Base-by-base conservation (phyloP, 163 green algal species). In the Coccomyxa subellipsoidea region DNA sequence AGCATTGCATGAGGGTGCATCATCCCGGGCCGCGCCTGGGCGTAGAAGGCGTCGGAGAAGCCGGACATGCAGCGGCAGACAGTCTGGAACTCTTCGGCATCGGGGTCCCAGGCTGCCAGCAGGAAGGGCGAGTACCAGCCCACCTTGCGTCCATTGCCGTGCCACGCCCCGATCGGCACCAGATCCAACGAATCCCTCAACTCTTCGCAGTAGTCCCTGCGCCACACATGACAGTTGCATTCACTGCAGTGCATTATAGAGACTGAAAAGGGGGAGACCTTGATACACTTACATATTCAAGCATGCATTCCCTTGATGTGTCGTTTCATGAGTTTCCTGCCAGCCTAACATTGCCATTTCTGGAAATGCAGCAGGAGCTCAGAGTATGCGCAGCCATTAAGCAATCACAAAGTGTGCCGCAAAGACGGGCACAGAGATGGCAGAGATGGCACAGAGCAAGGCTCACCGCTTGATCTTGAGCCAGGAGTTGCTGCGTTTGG, bases 81-180 rank as follows among this genome's bases (percentile, higher is more conserved):
- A 27, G 78, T 89, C 87, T 94, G 91, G 66, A 94, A 93, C 80
- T 92, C 77, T 85, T 96, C 92, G 0, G 76, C 78, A 12, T 90
- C 91, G 0, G 91, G 89, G 83, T 98, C 92, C 32, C 88, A 97
- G 66, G 91, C 90, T 4, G 95, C 95, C 82, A 98, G 54, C 54
- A 99, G 89, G 85, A 97, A 98, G 72, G 96, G 96, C 35, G 85
- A 94, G 84, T 93, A 95, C 95, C 95, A 98, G 82, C 88, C 87
- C 9, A 87, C 88, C 85, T 98, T 94, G 12, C 89, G 79, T 34
- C 90, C 90, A 54, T 90, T 87, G 35, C 90, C 90, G 66, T 89
- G 83, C 93, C 94, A 98, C 10, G 93, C 95, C 0, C 94, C 96
- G 40, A 99, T 98, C 27, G 90, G 89, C 39, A 98, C 96, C 71